phyloP scores from a whole-genome alignment of 345 rosid species.

The Rhizophora apiculata region DNA sequence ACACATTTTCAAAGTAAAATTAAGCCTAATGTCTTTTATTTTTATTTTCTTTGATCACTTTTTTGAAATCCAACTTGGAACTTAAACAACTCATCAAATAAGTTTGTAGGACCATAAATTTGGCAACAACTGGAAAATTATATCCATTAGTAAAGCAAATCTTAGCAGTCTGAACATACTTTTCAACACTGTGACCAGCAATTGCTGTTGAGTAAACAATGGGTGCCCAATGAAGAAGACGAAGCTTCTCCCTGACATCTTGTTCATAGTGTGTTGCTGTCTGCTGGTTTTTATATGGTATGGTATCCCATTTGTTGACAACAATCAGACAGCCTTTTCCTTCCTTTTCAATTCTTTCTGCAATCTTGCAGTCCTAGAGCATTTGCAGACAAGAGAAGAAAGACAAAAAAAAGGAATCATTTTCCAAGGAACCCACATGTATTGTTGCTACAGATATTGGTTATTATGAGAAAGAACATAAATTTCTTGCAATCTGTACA shows the following conservation, averaged over 20 bases:
- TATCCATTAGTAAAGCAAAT: background rate
- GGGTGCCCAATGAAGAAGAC: slow-evolving; percentile 90
- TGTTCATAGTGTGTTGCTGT: slow-evolving; percentile 72
- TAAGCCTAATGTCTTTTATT: no score
- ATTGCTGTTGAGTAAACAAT: slow-evolving; percentile 88
- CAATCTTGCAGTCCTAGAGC: slow-evolving; percentile 72
- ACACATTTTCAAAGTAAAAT: no score
- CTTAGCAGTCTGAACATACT: slow-evolving; percentile 37
- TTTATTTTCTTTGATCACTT: no score
- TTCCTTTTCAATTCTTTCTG: slow-evolving; percentile 91
- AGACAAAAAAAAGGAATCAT: background rate
- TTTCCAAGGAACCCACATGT: background rate
- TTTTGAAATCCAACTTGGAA: no score
- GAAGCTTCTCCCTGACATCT: slow-evolving; percentile 90
- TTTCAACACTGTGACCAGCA: slow-evolving; percentile 83
- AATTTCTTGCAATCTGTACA: no score
- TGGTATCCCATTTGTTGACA: slow-evolving; percentile 98
- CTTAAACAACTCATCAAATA: no score
- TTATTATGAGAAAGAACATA: no score
- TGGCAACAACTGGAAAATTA: background rate
- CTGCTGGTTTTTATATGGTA: slow-evolving; percentile 86
- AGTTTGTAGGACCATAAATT: background rate
- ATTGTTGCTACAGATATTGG: background rate
- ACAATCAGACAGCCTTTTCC: slow-evolving; percentile 94
- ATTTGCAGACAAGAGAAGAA: slow-evolving; percentile 15